Evolutionary conservation across 2,329 filamentous ascomycete species (phyloP).

Genomic region (Fusarium sp.): DNA sequence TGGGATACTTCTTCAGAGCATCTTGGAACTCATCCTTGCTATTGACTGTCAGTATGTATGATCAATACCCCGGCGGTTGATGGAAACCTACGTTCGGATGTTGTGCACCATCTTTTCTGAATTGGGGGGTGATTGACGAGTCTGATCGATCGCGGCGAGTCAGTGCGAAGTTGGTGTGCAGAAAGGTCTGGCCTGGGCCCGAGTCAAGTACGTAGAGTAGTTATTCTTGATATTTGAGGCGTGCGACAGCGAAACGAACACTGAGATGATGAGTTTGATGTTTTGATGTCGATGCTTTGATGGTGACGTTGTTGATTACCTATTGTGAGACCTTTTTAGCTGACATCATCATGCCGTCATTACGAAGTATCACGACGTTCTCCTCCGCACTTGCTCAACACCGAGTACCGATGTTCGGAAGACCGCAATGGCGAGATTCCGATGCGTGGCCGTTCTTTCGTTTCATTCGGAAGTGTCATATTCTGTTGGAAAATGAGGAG

Average conservation of each 20-base stretch:
- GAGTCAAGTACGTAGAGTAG: not conserved
- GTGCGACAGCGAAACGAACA: not conserved
- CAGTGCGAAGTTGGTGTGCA: not conserved
- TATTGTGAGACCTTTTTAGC: not conserved
- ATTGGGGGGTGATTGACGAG: not conserved
- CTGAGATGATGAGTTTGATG: not conserved
- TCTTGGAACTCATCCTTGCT: constrained; percentile 30
- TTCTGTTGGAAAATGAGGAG: fast-evolving
- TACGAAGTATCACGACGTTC: not conserved
- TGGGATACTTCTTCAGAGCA: constrained; percentile 5
- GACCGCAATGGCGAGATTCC: not conserved
- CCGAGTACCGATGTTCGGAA: not conserved
- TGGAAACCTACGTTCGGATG: constrained; percentile 12
- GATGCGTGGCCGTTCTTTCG: not conserved
- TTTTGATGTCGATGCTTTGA: not conserved
- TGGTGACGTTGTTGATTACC: constrained; percentile 17
- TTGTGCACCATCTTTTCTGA: constrained; percentile 30
- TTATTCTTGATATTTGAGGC: not conserved
- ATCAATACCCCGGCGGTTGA: too few relatives aligned
- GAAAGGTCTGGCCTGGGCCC: not conserved
- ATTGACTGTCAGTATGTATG: not conserved
- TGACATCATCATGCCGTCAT: constrained; percentile 36
- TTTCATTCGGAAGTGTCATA: fast-evolving
- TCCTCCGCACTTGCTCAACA: not conserved
- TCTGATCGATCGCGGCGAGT: not conserved